These are phyloP conservation scores for Pestalotiopsis sp. DNA, from an alignment of 2,329 filamentous ascomycete species.

Conservation along the genomic window DNA sequence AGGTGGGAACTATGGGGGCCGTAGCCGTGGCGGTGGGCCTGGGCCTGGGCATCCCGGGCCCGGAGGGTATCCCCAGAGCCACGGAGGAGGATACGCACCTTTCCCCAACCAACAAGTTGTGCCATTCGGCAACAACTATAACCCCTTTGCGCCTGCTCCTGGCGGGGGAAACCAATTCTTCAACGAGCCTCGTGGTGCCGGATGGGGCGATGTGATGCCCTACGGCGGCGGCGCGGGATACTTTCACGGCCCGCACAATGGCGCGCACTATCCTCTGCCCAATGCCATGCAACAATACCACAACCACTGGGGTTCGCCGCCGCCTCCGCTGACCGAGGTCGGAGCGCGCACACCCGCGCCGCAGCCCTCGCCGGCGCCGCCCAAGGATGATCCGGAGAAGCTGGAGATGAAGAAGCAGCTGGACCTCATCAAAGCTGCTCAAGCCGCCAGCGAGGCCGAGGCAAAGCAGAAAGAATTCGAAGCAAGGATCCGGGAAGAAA, in stretches of 20 bases:
- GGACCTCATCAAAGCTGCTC: conserved; percentile 48
- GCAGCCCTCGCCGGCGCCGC: conserved; percentile 17
- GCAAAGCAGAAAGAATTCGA: conserved; percentile 47
- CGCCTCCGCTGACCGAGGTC: conserved; percentile 35
- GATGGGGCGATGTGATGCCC: conserved; percentile 35
- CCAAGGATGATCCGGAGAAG: conserved; percentile 55
- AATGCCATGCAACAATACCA: conserved; percentile 57
- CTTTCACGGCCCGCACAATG: conserved; percentile 41
- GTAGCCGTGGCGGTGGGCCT: conserved; percentile 30
- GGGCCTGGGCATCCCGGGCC: conserved; percentile 19
- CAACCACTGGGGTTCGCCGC: conserved; percentile 35
- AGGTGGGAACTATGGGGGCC: conserved; percentile 34
- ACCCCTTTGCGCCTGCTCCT: conserved; percentile 32
- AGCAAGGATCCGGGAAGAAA: conserved; percentile 45
- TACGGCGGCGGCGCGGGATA: conserved; percentile 38
- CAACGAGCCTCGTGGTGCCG: conserved; percentile 31
- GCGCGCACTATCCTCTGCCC: conserved; percentile 30
- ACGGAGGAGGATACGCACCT: conserved; percentile 46
- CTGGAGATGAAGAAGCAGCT: conserved; percentile 64
- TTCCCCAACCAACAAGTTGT: conserved; percentile 45
- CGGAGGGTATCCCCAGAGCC: conserved; percentile 49
- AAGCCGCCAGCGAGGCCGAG: conserved; percentile 47
- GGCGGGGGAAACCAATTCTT: conserved; percentile 46
- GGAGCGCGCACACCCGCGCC: conserved; percentile 10
- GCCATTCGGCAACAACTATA: conserved; percentile 41